Base-by-base conservation (phyloP, 2,329 filamentous ascomycete species). In the Claviceps fusiformis region DNA sequence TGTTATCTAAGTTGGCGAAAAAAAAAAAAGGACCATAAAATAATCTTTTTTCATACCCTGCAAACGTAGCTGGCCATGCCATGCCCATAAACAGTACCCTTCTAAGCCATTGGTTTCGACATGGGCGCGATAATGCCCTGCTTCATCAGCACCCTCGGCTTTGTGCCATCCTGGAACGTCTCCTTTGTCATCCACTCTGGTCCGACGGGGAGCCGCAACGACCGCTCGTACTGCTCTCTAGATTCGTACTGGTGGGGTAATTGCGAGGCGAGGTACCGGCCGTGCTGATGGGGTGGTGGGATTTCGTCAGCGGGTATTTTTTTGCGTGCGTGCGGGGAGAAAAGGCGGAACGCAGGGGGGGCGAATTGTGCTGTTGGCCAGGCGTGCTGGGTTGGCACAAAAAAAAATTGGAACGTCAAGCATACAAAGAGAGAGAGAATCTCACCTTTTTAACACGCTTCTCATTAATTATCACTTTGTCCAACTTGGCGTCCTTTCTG, bases 161-260 rank as follows among this genome's bases (percentile, higher is more conserved):
- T 95, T 57, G 87, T 95, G 58, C 81, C 81, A 62, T 86, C 82
- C 75, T 97, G 91, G 78, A 93, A 93, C 15, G 87, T 89, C 74
- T 89, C 83, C 79, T 95, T 96, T n/a, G 92, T 97, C 62, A 85
- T 83, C 91, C 92, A 98, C 71, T 98, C 92, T 17, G 87, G 89
- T 1, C 93, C 93, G 58, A 97, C 82, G 1, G 93, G 93, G 61
- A 96, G 72, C 47, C 92, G 79, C 56, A 97, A 74, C 60, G 86
- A 87, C 52, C 92, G 77, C 75, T 98, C 93, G 71, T 97, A 97
- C 75, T 96, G 90, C 65, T 87, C 80, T 62, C 79, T 80, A 33
- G 80, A 89, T 75, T 96, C 92, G 70, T 90, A 97, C n/a, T 84
- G 85, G 71, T 95, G 88, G 52, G 93, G 93, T 52, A 98, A 75